Evolutionary conservation across 1,139 yeast genomes (phyloP).

Genomic region (Eremothecium sinecaudum): DNA sequence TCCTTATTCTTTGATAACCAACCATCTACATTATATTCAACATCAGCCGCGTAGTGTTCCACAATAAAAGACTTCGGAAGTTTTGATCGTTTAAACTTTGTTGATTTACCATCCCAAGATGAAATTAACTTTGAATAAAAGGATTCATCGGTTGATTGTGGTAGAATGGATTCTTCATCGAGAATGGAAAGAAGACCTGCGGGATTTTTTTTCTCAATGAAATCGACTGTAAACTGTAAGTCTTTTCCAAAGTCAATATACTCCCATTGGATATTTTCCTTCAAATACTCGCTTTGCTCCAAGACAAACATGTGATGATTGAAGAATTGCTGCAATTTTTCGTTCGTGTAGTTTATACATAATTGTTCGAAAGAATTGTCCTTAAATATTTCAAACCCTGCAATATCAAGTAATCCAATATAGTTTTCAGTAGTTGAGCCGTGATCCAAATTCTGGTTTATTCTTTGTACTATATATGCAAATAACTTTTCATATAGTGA

Average conservation of each 20-base stretch:
- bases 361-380: constrained; percentile 90
- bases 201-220: constrained; percentile 69
- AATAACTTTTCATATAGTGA: constrained; percentile 78
- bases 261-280: constrained; percentile 94
- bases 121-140: constrained; percentile 71
- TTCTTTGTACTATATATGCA: constrained; percentile 63
- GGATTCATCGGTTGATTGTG: constrained; percentile 74
- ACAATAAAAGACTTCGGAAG: constrained; percentile 62
- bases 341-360: constrained; percentile 94
- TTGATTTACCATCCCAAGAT: constrained; percentile 49
- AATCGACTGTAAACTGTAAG: constrained; percentile 85
- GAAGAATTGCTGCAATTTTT: constrained; percentile 90
- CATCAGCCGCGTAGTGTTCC: constrained; percentile 92
- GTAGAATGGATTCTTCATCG: constrained; percentile 94
- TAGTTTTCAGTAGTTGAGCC: constrained; percentile 42
- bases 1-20: constrained; percentile 96
- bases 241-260: constrained; percentile 96
- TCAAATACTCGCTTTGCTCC: constrained; percentile 90
- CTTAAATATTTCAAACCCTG: constrained; percentile 93
- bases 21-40: constrained; percentile 81
- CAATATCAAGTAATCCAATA: constrained; percentile 92
- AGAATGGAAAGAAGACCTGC: constrained; percentile 82
- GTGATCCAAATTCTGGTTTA: constrained; percentile 59
- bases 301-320: constrained; percentile 95
- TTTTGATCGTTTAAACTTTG: constrained; percentile 65